Conservation (phyloP, 192 early-diverging fungal species). For the Gigaspora rosea region DNA sequence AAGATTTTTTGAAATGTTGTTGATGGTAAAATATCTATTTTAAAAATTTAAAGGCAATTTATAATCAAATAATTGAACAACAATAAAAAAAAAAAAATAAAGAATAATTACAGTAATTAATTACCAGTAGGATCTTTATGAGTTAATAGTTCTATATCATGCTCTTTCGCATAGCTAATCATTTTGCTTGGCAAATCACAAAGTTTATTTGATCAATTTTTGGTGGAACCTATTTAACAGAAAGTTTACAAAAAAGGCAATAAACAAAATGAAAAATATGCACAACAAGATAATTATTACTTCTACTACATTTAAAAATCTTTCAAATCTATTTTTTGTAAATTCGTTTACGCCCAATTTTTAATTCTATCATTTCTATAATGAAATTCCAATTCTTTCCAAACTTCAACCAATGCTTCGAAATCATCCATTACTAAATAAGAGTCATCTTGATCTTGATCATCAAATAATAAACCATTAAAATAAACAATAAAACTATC, state of each 20-base stretch:
- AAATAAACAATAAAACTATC: constrained; percentile 5
- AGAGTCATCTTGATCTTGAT: background rate
- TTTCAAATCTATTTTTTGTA: constrained; percentile 5
- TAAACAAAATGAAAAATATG: background rate
- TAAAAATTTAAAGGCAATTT: no score
- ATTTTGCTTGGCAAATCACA: background rate
- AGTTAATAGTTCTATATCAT: constrained; percentile 9
- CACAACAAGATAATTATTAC: background rate
- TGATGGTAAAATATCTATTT: no score
- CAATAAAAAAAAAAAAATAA: no score
- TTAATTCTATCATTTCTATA: background rate
- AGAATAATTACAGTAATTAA: no score
- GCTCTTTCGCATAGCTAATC: background rate
- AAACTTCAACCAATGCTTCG: background rate
- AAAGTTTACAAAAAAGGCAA: background rate
- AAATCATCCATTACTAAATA: background rate
- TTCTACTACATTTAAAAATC: background rate
- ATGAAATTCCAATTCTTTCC: background rate
- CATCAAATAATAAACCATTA: background rate
- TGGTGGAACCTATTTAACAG: background rate
- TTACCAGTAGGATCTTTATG: background rate
- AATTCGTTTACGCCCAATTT: constrained; percentile 10
- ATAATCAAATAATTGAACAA: no score
- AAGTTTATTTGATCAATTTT: background rate
- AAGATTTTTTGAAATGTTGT: no score